These are phyloP conservation scores for Boletus edulis DNA, from an alignment of 768 basidiomycete species.

Conservation along the genomic window DNA sequence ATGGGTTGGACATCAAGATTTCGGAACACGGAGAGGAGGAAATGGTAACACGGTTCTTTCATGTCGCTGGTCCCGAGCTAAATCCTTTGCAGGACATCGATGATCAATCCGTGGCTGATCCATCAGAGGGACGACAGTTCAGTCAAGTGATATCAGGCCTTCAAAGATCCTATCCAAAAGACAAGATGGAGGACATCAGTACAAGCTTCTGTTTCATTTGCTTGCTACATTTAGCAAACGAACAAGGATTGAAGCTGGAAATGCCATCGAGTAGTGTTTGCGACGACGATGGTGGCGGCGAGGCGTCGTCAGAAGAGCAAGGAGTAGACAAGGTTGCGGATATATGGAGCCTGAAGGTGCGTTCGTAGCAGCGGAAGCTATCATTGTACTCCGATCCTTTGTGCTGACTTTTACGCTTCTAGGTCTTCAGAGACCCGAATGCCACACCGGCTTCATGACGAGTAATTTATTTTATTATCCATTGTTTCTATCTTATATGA, in stretches of 20 bases:
- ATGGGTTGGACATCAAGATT: conserved; percentile 76
- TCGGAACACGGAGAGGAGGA: conserved; percentile 40
- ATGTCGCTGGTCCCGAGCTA: neutral
- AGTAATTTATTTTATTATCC: conserved; percentile 22
- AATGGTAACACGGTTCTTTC: conserved; percentile 47
- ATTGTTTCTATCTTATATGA: conserved; percentile 1
- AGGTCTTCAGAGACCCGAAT: conserved; percentile 48
- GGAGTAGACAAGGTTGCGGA: conserved; percentile 55
- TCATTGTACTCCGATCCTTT: neutral
- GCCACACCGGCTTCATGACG: conserved; percentile 27
- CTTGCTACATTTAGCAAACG: conserved; percentile 92
- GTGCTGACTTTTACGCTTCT: neutral
- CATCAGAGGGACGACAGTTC: conserved; percentile 66
- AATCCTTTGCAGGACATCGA: conserved; percentile 50
- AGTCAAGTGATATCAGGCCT: conserved; percentile 81
- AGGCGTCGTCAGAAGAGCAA: conserved; percentile 33
- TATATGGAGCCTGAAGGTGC: conserved; percentile 75
- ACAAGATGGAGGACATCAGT: conserved; percentile 97
- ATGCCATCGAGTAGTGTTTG: conserved; percentile 38
- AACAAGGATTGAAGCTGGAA: conserved; percentile 88
- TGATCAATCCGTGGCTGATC: conserved; percentile 51
- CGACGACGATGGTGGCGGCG: conserved; percentile 34
- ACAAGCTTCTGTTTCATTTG: conserved; percentile 99
- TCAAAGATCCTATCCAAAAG: conserved; percentile 77
- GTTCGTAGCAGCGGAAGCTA: conserved; percentile 10